These are phyloP conservation scores for Hymenotorrendiella dingleyae DNA, from an alignment of 2,329 filamentous ascomycete species.

Conservation along the genomic window DNA sequence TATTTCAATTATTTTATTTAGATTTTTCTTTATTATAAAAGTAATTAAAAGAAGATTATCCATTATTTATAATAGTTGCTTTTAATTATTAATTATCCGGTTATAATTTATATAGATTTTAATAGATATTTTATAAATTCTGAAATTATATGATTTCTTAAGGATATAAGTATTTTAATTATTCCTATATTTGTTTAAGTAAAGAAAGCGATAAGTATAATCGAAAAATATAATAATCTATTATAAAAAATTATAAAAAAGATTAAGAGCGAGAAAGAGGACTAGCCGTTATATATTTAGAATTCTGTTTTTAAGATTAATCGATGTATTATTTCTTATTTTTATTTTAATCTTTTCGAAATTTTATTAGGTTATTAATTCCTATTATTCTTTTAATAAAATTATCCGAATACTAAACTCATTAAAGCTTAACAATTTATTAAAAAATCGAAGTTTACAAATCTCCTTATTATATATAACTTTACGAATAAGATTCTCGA, in stretches of 20 bases:
- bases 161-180: background rate
- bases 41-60: background rate
- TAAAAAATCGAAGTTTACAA: background rate
- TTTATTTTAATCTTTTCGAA: background rate
- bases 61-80: background rate
- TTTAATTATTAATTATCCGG: background rate
- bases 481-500: background rate
- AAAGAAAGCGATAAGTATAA: background rate
- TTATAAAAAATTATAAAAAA: background rate
- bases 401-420: background rate
- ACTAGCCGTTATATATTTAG: background rate
- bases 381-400: background rate
- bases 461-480: background rate
- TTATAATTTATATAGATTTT: background rate
- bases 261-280: background rate
- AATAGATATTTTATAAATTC: background rate
- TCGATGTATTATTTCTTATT: background rate
- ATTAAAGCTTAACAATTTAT: no score
- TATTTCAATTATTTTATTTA: background rate
- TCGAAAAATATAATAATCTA: background rate
- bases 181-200: background rate
- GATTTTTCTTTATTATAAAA: background rate
- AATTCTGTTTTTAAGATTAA: background rate
- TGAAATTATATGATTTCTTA: background rate
- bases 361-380: background rate